These are phyloP conservation scores for Leishmania braziliensis DNA, from an alignment of 208 protist genomes.

Conservation along the genomic window DNA sequence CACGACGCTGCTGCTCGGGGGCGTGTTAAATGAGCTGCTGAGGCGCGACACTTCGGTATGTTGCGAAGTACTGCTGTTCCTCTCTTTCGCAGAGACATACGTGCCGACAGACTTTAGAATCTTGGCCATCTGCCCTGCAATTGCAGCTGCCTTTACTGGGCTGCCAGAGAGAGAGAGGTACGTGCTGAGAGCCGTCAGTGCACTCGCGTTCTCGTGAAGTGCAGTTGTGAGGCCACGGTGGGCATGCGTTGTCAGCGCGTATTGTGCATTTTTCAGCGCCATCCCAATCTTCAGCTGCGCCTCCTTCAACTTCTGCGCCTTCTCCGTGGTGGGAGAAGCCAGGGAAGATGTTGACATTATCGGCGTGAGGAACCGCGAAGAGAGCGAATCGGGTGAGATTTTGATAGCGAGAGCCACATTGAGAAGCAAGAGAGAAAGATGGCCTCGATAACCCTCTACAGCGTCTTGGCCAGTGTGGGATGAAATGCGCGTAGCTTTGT, in stretches of 20 bases:
- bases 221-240: constrained; percentile 41
- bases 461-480: background rate
- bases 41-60: constrained; percentile 20
- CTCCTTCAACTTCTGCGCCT: constrained; percentile 40
- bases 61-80: constrained; percentile 4
- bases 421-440: background rate
- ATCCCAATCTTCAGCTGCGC: constrained; percentile 59
- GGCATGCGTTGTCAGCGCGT: constrained; percentile 50
- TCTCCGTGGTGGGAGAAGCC: constrained; percentile 19
- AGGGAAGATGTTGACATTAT: constrained; percentile 4
- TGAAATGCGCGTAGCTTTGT: background rate
- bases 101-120: constrained; percentile 47
- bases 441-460: background rate
- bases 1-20: constrained; percentile 12
- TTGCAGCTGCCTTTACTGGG: constrained; percentile 63
- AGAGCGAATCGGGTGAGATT: background rate
- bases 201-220: constrained; percentile 46
- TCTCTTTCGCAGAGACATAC: constrained; percentile 33
- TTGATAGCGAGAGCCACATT: background rate
- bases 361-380: background rate
- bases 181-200: constrained; percentile 50
- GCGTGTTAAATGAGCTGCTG: constrained; percentile 27
- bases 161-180: constrained; percentile 65
- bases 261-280: constrained; percentile 64
- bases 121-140: constrained; percentile 66